Conservation (phyloP, 192 early-diverging fungal genomes). For the Gaertneriomyces sp. region DNA sequence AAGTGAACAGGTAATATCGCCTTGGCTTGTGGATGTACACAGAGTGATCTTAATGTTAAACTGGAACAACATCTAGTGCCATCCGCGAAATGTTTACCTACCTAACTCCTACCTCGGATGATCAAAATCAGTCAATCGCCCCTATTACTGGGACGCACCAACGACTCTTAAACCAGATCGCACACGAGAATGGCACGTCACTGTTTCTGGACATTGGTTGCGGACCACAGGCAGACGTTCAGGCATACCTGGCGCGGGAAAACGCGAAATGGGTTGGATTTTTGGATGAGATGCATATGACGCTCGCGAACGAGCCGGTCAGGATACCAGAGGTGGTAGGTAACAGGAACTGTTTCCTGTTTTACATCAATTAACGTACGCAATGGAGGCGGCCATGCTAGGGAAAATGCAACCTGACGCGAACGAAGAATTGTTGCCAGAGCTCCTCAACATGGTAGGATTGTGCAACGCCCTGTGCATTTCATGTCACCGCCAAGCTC, state of each 20-base stretch:
- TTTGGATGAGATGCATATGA: slow-evolving; percentile 2
- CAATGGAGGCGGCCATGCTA: background rate
- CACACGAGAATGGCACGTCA: background rate
- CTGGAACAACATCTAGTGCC: background rate
- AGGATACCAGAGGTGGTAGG: background rate
- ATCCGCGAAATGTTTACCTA: background rate
- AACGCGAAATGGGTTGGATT: background rate
- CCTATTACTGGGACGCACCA: background rate
- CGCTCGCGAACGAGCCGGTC: background rate
- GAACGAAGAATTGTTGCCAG: background rate
- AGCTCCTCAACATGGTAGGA: background rate
- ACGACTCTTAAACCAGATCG: background rate
- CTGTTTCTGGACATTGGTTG: no score
- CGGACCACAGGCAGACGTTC: background rate
- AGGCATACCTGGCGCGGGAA: background rate
- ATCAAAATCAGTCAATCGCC: background rate
- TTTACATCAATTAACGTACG: background rate
- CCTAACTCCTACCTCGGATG: background rate
- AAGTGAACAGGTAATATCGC: background rate
- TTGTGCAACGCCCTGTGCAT: background rate
- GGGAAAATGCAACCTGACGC: background rate
- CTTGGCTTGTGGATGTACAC: no score
- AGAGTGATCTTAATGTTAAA: no score
- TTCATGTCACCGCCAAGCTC: background rate
- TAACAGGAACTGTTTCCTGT: background rate